phyloP scores from a whole-genome alignment of 176 grass and related monocot genomes.

The Dendrocalamus sinicus region DNA sequence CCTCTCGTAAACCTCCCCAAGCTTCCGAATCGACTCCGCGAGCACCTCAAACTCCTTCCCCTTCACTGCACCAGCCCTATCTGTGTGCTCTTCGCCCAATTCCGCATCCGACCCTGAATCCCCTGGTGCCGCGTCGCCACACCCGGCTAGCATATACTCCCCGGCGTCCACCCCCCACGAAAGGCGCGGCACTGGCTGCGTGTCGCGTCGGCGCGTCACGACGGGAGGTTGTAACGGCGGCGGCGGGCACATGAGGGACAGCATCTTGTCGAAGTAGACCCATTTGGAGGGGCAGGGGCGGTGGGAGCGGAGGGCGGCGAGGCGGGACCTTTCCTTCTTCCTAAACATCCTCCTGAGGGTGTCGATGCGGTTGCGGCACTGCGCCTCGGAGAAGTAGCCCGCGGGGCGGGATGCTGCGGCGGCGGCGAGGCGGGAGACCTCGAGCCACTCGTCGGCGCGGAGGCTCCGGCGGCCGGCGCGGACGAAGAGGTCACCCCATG shows the following conservation, averaged over 20 bases:
- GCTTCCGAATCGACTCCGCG: slow-evolving; percentile 62
- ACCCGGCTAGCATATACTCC: slow-evolving; percentile 50
- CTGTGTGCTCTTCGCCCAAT: slow-evolving; percentile 22
- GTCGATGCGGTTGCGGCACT: slow-evolving; percentile 88
- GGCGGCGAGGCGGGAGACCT: slow-evolving; percentile 56
- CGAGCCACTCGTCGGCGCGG: slow-evolving; percentile 74
- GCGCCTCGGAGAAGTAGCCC: slow-evolving; percentile 54
- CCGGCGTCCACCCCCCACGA: slow-evolving; percentile 54
- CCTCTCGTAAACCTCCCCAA: slow-evolving; percentile 65
- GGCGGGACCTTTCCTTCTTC: slow-evolving; percentile 56
- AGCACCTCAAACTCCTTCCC: slow-evolving; percentile 49
- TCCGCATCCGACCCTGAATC: slow-evolving; percentile 44
- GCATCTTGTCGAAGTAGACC: slow-evolving; percentile 80
- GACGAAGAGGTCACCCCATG: slow-evolving; percentile 80
- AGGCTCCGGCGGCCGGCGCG: slow-evolving; percentile 61
- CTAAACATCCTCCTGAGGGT: slow-evolving; percentile 84
- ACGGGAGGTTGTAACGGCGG: slow-evolving; percentile 11
- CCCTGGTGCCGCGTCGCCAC: slow-evolving; percentile 6
- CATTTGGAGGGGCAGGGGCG: slow-evolving; percentile 44
- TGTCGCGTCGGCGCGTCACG: slow-evolving; percentile 48
- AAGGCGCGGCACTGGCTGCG: slow-evolving; percentile 48
- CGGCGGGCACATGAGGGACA: slow-evolving; percentile 50
- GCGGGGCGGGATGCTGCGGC: slow-evolving; percentile 30
- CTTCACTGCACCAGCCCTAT: background rate
- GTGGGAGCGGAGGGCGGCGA: slow-evolving; percentile 30